phyloP scores from a whole-genome alignment of 805 yeast species.

The Metschnikowia dekortorum region DNA sequence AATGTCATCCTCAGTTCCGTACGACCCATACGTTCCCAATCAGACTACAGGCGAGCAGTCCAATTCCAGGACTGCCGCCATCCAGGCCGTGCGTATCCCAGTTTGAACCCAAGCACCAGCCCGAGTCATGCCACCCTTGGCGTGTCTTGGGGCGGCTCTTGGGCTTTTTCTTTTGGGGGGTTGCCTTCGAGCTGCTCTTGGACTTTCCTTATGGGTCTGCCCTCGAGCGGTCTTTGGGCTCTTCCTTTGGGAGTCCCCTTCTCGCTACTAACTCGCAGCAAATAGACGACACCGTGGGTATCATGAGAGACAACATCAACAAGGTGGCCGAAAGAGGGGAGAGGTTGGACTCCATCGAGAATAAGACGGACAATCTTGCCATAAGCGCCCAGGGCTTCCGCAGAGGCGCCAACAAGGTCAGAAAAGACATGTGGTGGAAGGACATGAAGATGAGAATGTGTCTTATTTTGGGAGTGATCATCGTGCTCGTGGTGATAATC shows the following conservation, averaged over 20 bases:
- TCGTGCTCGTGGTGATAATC: constrained; percentile 78
- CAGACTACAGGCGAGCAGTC: constrained; percentile 49
- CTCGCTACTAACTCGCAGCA: constrained; percentile 45
- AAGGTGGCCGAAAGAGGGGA: constrained; percentile 95
- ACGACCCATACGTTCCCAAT: constrained; percentile 80
- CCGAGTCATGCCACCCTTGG: not conserved
- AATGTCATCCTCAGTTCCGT: constrained; percentile 79
- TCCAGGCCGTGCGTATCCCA: constrained; percentile 62
- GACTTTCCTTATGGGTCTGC: too few relatives aligned
- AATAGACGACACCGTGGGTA: constrained; percentile 93
- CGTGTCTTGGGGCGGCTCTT: not conserved
- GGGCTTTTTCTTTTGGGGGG: not conserved
- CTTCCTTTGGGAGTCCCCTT: not conserved
- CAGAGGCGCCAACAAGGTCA: constrained; percentile 93
- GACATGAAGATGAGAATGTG: constrained; percentile 96
- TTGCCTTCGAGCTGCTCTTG: constrained; percentile 17
- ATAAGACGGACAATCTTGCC: constrained; percentile 88
- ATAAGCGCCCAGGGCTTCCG: constrained; percentile 92
- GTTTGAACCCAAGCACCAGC: not conserved
- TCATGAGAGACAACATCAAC: constrained; percentile 95
- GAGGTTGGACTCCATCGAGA: constrained; percentile 85
- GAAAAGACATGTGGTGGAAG: constrained; percentile 99
- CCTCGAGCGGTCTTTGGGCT: not conserved
- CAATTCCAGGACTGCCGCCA: constrained; percentile 67
- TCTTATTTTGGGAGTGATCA: constrained; percentile 68